These are phyloP conservation scores for Castanea crenata DNA, from an alignment of 306 rosid genomes.

Conservation along the genomic window DNA sequence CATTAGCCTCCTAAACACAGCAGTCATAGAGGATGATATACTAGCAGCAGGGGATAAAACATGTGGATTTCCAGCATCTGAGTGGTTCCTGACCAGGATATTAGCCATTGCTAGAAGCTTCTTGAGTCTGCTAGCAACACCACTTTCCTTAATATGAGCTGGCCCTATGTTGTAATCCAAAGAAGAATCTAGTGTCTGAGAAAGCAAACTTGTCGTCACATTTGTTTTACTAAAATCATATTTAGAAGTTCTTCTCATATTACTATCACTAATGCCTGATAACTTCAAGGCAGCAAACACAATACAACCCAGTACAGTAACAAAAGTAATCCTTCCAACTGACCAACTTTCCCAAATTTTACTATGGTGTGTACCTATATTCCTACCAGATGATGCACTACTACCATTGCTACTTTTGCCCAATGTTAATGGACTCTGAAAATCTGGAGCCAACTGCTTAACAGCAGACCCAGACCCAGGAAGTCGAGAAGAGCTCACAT, in stretches of 20 bases:
- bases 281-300: constrained; percentile 64
- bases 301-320: constrained; percentile 68
- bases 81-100: constrained; percentile 35
- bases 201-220: constrained; percentile 26
- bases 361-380: constrained; percentile 48
- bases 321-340: constrained; percentile 43
- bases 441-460: constrained; percentile 79
- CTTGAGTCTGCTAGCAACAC: constrained; percentile 45
- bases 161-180: constrained; percentile 44
- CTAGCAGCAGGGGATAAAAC: constrained; percentile 29
- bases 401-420: constrained; percentile 47
- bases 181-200: constrained; percentile 49
- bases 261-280: constrained; percentile 43
- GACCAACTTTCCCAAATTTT: constrained; percentile 59
- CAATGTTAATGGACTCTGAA: constrained; percentile 59
- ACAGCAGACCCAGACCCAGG: constrained; percentile 71
- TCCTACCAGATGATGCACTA: constrained; percentile 58
- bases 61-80: constrained; percentile 39
- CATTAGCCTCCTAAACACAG: constrained; percentile 52
- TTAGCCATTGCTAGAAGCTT: constrained; percentile 44
- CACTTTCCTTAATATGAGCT: constrained; percentile 47
- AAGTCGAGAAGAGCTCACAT: constrained; percentile 57
- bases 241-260: constrained; percentile 43
- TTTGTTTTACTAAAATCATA: constrained; percentile 37
- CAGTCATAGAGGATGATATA: constrained; percentile 41